Conservation (phyloP, 306 rosid species). For the Malus sieversii region DNA sequence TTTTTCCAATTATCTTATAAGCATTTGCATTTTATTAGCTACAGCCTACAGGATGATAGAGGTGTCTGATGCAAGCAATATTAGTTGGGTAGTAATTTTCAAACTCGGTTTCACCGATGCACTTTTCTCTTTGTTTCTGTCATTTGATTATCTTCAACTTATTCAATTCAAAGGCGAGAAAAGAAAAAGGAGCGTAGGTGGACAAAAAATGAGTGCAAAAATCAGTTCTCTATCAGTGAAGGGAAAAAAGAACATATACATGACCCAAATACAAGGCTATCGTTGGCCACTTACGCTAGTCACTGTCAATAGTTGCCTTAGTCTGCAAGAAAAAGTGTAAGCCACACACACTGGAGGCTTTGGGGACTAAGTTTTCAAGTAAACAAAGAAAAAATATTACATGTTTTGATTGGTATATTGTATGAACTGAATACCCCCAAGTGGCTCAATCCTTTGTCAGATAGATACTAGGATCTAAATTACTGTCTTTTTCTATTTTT, state of each 20-base stretch:
- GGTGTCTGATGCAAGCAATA: no score
- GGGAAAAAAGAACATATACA: no score
- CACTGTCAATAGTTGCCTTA: not conserved
- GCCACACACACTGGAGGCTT: not conserved
- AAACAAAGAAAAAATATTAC: not conserved
- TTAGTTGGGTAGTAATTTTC: no score
- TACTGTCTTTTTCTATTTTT: not conserved
- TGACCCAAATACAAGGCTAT: no score
- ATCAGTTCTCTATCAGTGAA: not conserved
- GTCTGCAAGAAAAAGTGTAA: not conserved
- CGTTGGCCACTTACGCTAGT: not conserved
- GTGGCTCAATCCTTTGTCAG: not conserved
- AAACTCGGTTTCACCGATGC: not conserved
- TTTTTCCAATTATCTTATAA: not conserved
- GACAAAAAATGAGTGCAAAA: no score
- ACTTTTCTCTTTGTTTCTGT: no score
- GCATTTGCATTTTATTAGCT: not conserved
- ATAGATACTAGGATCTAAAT: not conserved
- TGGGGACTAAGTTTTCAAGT: not conserved
- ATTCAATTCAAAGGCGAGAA: no score
- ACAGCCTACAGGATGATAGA: no score
- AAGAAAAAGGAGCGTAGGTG: no score
- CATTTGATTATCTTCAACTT: no score
- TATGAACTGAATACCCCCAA: constrained; percentile 2
- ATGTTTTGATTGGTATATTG: not conserved